phyloP scores from a whole-genome alignment of 78 protist species.

The Dictyostelium capitatum region DNA sequence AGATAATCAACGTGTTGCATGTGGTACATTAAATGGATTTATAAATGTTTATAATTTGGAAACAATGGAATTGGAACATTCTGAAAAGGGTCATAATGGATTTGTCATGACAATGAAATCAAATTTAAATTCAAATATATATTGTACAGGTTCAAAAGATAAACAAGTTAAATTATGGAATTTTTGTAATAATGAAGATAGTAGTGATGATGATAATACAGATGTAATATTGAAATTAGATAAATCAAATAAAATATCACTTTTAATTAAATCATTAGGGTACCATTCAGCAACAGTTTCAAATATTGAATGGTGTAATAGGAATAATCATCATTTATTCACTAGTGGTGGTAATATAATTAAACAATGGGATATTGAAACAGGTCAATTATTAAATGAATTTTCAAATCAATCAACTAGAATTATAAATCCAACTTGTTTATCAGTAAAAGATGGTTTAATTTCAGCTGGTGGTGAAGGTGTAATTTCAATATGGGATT shows the following conservation, averaged over 20 bases:
- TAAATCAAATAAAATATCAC: neutral
- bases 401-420: neutral
- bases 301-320: constrained; percentile 55
- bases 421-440: constrained; percentile 14
- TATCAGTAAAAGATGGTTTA: constrained; percentile 16
- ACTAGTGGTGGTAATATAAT: neutral
- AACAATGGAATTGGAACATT: neutral
- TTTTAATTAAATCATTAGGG: neutral
- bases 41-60: constrained; percentile 30
- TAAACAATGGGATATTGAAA: constrained; percentile 31
- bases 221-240: neutral
- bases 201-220: neutral
- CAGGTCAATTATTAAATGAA: neutral
- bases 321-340: constrained; percentile 1
- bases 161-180: constrained; percentile 47
- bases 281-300: neutral
- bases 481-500: constrained; percentile 39
- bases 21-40: constrained; percentile 27
- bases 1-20: constrained; percentile 16
- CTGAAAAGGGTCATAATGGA: constrained; percentile 26
- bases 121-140: constrained; percentile 20
- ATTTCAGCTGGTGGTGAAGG: constrained; percentile 32
- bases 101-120: constrained; percentile 21
- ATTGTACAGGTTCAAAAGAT: constrained; percentile 59
- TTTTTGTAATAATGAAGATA: neutral